These are phyloP conservation scores for Laetiporus sulphureus DNA, from an alignment of 1,284 basidiomycete genomes.

Conservation along the genomic window DNA sequence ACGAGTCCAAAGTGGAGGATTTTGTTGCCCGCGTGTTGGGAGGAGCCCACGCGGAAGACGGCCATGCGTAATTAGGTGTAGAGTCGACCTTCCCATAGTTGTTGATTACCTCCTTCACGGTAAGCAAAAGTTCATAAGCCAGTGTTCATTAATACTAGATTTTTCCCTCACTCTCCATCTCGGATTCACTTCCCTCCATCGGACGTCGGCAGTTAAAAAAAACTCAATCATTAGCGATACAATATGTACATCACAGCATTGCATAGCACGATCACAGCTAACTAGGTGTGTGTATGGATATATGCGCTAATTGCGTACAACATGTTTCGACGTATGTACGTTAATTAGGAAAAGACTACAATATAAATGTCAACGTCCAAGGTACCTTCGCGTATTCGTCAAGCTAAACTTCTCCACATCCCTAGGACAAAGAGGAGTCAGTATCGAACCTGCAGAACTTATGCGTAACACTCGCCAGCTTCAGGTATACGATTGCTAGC, in stretches of 20 bases:
- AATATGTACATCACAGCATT: conserved; percentile 20
- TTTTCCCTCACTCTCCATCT: too few relatives aligned
- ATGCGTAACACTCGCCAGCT: conserved; percentile 18
- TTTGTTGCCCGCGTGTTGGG: conserved; percentile 29
- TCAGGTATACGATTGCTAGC: conserved; percentile 28
- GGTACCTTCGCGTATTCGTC: conserved; percentile 11
- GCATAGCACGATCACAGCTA: conserved; percentile 18
- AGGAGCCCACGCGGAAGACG: too few relatives aligned
- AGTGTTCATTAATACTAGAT: too few relatives aligned
- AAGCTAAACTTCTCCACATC: conserved; percentile 75
- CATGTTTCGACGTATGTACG: conserved; percentile 12
- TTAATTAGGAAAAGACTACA: conserved; percentile 18
- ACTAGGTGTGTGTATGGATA: conserved; percentile 7
- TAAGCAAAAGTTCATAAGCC: too few relatives aligned
- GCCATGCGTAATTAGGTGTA: too few relatives aligned
- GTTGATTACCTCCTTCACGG: too few relatives aligned
- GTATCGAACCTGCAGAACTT: too few relatives aligned
- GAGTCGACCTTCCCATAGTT: too few relatives aligned
- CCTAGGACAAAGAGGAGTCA: conserved; percentile 10
- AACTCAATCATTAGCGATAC: conserved; percentile 8
- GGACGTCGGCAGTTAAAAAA: neutral
- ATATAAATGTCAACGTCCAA: conserved; percentile 10
- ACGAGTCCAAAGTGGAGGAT: conserved; percentile 53
- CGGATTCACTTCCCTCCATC: too few relatives aligned
- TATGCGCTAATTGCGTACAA: conserved; percentile 11